phyloP scores from a whole-genome alignment of 805 yeast species.

The Candida dajiaensis region DNA sequence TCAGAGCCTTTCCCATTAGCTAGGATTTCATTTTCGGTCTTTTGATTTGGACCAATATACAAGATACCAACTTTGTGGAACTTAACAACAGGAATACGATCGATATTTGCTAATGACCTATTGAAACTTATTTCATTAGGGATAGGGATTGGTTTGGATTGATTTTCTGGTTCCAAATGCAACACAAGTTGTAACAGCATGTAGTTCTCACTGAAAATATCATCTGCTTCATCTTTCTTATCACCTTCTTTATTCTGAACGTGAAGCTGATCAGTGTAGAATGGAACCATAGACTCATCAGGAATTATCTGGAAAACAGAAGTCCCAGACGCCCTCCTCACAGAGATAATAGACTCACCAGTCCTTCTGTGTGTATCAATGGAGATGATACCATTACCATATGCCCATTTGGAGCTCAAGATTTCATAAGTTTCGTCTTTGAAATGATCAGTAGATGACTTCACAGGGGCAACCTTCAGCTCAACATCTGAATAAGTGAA shows the following conservation, averaged over 20 bases:
- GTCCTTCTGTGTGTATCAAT: slow-evolving; percentile 45
- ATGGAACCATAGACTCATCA: slow-evolving; percentile 33
- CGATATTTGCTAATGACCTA: slow-evolving; percentile 58
- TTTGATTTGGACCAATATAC: slow-evolving; percentile 67
- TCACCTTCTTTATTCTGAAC: slow-evolving; percentile 23
- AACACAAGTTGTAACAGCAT: slow-evolving; percentile 45
- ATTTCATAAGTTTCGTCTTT: slow-evolving; percentile 15
- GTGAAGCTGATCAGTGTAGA: slow-evolving; percentile 20
- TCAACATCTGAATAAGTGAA: slow-evolving; percentile 63
- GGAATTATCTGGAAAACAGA: slow-evolving; percentile 39
- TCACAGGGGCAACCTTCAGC: slow-evolving; percentile 33
- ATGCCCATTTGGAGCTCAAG: slow-evolving; percentile 46
- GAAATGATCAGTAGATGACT: slow-evolving; percentile 21
- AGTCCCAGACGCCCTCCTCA: slow-evolving; percentile 66
- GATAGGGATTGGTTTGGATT: slow-evolving; percentile 42
- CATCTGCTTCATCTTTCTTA: slow-evolving; percentile 26
- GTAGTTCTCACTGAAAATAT: slow-evolving; percentile 37
- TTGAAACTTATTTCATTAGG: slow-evolving; percentile 39
- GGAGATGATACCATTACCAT: slow-evolving; percentile 52
- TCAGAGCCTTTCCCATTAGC: slow-evolving; percentile 59
- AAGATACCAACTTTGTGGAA: slow-evolving; percentile 75
- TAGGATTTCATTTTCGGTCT: slow-evolving; percentile 56
- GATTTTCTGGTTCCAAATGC: slow-evolving; percentile 30
- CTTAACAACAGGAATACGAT: slow-evolving; percentile 70
- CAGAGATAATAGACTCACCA: slow-evolving; percentile 46